Evolutionary conservation across 371 early-diverging fungal genomes (phyloP).

Genomic region (Mortierella sp.): DNA sequence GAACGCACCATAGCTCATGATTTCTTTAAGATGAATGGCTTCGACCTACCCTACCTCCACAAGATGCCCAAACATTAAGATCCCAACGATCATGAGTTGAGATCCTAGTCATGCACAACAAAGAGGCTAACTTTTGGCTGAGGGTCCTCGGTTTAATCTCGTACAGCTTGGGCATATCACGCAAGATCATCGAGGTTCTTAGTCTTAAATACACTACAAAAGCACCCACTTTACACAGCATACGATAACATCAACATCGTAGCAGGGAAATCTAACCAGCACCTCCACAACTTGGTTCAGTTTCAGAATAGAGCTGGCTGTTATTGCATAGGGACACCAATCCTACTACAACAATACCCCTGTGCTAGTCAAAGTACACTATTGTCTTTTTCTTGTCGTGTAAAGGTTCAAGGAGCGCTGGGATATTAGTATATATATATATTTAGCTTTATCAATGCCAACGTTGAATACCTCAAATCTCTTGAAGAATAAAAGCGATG

Average conservation of each 20-base stretch:
- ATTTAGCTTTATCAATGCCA: too few species aligned
- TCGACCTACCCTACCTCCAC: too few species aligned
- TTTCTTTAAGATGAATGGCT: too few species aligned
- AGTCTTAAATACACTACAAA: not conserved
- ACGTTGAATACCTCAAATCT: too few species aligned
- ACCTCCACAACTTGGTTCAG: not conserved
- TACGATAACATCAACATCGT: not conserved
- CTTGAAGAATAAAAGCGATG: not conserved
- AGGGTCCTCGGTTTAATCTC: slow-evolving; percentile 9
- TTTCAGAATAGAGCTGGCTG: not conserved
- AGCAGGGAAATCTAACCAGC: not conserved
- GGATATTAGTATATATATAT: too few species aligned
- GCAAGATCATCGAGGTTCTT: not conserved
- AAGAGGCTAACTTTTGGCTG: slow-evolving; percentile 8
- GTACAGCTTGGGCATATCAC: not conserved
- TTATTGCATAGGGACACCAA: not conserved
- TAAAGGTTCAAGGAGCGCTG: not conserved
- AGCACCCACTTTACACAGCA: not conserved
- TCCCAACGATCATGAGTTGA: too few species aligned
- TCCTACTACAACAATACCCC: too few species aligned
- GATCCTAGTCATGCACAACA: too few species aligned
- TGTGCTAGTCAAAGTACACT: not conserved
- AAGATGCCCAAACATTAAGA: too few species aligned
- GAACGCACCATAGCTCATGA: too few species aligned
- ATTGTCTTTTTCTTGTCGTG: slow-evolving; percentile 2